Conservation (phyloP, 2,329 filamentous ascomycete species). For the Thyridium curvatum region DNA sequence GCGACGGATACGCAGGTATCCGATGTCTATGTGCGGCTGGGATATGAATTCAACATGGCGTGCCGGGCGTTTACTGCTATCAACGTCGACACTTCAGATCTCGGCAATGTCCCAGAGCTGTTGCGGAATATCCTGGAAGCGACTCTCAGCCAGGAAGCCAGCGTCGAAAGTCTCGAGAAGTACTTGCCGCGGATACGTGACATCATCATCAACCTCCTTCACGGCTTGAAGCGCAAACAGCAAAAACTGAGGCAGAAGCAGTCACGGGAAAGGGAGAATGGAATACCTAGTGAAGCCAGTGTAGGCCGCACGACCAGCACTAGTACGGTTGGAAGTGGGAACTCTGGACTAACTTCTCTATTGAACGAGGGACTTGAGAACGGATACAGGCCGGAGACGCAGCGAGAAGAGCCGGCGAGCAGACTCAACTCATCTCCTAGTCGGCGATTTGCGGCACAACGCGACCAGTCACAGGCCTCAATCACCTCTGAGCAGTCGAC, state of each 20-base stretch:
- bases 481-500: constrained; percentile 56
- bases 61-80: constrained; percentile 96
- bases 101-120: constrained; percentile 91
- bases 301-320: constrained; percentile 48
- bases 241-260: constrained; percentile 71
- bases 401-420: constrained; percentile 21
- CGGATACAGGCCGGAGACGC: constrained; percentile 37
- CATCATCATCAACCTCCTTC: constrained; percentile 95
- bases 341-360: constrained; percentile 50
- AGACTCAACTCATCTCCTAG: constrained; percentile 35
- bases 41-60: constrained; percentile 99
- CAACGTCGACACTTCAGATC: constrained; percentile 87
- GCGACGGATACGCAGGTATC: constrained; percentile 94
- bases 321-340: constrained; percentile 51
- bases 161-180: constrained; percentile 84
- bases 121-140: constrained; percentile 88
- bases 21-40: constrained; percentile 93
- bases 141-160: constrained; percentile 93
- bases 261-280: constrained; percentile 46
- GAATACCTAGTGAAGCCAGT: constrained; percentile 9
- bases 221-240: constrained; percentile 95
- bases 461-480: constrained; percentile 47
- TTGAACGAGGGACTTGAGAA: constrained; percentile 54
- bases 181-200: constrained; percentile 93
- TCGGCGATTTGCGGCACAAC: constrained; percentile 37